Conservation (phyloP, 305 asterid genomes). For the Striga hermonthica region DNA sequence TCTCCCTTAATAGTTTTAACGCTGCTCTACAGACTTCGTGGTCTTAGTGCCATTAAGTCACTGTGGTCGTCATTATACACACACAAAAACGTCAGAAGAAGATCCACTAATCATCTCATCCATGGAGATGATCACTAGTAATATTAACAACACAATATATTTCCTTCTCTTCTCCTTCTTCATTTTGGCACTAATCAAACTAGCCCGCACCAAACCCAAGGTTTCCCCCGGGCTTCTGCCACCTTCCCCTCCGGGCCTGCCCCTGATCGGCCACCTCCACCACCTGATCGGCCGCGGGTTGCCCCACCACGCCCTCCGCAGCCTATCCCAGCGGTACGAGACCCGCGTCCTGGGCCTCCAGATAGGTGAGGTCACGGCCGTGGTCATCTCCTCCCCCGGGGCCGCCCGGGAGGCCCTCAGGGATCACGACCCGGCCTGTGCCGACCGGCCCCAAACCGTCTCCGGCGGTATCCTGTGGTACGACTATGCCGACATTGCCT, state of each 20-base stretch:
- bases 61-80: too few species aligned
- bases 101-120: too few species aligned
- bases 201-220: too few species aligned
- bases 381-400: conserved; percentile 32
- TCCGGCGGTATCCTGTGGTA: conserved; percentile 27
- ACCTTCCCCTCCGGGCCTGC: conserved; percentile 36
- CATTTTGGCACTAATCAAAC: conserved; percentile 23
- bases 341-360: conserved; percentile 29
- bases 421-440: conserved; percentile 32
- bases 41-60: too few species aligned
- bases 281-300: conserved; percentile 30
- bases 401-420: conserved; percentile 27
- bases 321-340: conserved; percentile 18
- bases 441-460: conserved; percentile 22
- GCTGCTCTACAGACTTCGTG: too few species aligned
- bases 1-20: too few species aligned
- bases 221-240: too few species aligned
- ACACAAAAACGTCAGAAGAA: too few species aligned
- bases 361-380: conserved; percentile 30
- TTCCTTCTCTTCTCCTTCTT: conserved; percentile 18
- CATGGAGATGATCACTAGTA: too few species aligned
- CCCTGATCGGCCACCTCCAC: conserved; percentile 46
- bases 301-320: conserved; percentile 24
- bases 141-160: too few species aligned
- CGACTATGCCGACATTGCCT: conserved; percentile 15